Conservation (phyloP, 208 protist species). For the Trypanosoma melophagium region DNA sequence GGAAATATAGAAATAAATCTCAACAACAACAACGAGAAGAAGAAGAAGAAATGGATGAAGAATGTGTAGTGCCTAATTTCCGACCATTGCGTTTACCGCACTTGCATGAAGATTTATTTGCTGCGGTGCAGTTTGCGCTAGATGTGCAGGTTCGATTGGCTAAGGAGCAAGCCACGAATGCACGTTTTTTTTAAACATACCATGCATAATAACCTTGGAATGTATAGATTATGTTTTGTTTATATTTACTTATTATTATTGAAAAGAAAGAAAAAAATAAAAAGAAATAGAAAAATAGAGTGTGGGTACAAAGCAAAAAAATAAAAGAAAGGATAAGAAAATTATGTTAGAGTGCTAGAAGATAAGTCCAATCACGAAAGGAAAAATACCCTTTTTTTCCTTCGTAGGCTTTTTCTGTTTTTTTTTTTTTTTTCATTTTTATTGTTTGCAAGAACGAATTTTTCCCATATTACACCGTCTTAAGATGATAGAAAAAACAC, state of each 20-base stretch:
- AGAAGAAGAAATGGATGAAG: neutral
- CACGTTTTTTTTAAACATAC: slow-evolving; percentile 6
- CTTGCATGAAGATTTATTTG: slow-evolving; percentile 64
- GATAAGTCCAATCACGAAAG: no score
- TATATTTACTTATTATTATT: neutral
- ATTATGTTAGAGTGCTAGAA: neutral
- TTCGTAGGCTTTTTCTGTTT: neutral
- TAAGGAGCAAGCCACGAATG: slow-evolving; percentile 25
- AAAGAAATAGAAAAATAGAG: neutral
- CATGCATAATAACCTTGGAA: neutral
- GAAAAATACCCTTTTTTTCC: neutral
- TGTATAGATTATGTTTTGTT: neutral
- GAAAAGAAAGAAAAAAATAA: neutral
- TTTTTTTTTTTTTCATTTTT: slow-evolving; percentile 22
- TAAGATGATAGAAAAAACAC: no score
- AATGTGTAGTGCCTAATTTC: slow-evolving; percentile 11
- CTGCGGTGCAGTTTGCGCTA: slow-evolving; percentile 60
- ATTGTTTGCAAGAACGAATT: slow-evolving; percentile 3
- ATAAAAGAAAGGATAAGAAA: neutral
- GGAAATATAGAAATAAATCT: neutral
- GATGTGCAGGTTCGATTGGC: slow-evolving; percentile 51
- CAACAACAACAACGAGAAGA: neutral
- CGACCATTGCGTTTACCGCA: slow-evolving; percentile 58
- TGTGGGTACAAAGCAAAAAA: neutral
- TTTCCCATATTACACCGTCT: neutral